Base-by-base conservation (phyloP, 257 asterid species). In the Verbascum thapsus region DNA sequence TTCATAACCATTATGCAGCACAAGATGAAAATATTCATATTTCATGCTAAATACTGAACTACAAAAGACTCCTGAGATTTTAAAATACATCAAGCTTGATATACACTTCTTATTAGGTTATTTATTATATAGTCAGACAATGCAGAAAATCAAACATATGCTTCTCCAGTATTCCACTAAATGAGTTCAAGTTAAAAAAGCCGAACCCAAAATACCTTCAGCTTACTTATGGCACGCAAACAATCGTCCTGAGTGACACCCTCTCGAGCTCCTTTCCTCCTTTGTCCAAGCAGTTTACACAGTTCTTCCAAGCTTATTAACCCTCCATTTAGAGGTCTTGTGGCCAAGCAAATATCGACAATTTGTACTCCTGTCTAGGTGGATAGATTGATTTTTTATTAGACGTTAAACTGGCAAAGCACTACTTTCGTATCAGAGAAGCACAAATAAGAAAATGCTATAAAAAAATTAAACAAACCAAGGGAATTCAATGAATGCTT, bases 351-450 rank as follows among this genome's bases (percentile, higher is more conserved):
- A 49, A 84, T 84, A 47, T 87, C 97, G 72, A 94, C 94, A 51
- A 94, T 94, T 72, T 89, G 97, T 58, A 94, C 98, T 58, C 99
- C 98, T 94, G 88, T 74, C 85, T 81, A 87, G 91, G 82, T 69
- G 52, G 66, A 61, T 51, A 26, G 63, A 38, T 57, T 39, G 66
- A 70, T 52, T 64, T 66, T 58, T 48, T 58, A 26, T 76, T 58
- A 76, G 57, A 56, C 53, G 48, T 17, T 32, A 51, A 61, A 22
- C 32, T 18, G 26, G n/a, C 2, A 35, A 58, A 34, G 41, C 18
- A 48, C 22, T 11, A 53, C 37, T 19, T 58, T 32, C 18, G 5
- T 37, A 23, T 43, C 44, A 50, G 26, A 26, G 54, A 60, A 23
- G 45, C 32, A 54, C 6, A 58, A 54, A 15, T 18, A 49, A 44